phyloP scores from a whole-genome alignment of 1,139 yeast species.

The Hyphopichia pseudoburtonii region DNA sequence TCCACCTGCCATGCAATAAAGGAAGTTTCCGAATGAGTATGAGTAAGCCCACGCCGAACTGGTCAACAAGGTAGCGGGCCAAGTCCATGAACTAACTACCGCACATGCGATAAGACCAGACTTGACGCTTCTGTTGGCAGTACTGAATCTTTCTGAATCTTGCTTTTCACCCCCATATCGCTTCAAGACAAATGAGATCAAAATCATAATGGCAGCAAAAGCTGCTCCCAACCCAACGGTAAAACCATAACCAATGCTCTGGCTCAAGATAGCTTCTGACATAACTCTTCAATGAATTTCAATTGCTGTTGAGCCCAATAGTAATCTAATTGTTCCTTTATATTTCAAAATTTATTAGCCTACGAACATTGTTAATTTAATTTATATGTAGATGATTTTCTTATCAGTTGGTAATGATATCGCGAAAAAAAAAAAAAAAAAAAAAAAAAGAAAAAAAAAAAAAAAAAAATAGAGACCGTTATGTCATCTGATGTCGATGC shows the following conservation, averaged over 20 bases:
- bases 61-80: conserved; percentile 41
- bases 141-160: conserved; percentile 39
- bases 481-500: too few relatives aligned
- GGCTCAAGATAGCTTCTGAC: conserved; percentile 20
- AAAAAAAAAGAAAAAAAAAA: too few relatives aligned
- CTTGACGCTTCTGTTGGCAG: conserved; percentile 38
- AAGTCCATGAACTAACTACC: conserved; percentile 40
- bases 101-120: conserved; percentile 39
- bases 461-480: too few relatives aligned
- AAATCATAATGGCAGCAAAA: conserved; percentile 38
- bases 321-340: too few relatives aligned
- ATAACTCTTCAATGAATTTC: too few relatives aligned
- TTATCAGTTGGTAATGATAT: too few relatives aligned
- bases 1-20: conserved; percentile 73
- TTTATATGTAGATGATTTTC: too few relatives aligned
- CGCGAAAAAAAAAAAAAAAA: too few relatives aligned
- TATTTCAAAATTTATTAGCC: too few relatives aligned
- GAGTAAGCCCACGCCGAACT: conserved; percentile 34
- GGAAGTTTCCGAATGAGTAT: conserved; percentile 47
- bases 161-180: conserved; percentile 33
- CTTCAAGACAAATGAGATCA: conserved; percentile 28
- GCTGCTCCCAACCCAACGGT: conserved; percentile 41
- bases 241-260: conserved; percentile 38
- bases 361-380: too few relatives aligned
- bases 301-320: too few relatives aligned